These are phyloP conservation scores for Ophiostoma piceae DNA, from an alignment of 2,329 filamentous ascomycete species.

Conservation along the genomic window DNA sequence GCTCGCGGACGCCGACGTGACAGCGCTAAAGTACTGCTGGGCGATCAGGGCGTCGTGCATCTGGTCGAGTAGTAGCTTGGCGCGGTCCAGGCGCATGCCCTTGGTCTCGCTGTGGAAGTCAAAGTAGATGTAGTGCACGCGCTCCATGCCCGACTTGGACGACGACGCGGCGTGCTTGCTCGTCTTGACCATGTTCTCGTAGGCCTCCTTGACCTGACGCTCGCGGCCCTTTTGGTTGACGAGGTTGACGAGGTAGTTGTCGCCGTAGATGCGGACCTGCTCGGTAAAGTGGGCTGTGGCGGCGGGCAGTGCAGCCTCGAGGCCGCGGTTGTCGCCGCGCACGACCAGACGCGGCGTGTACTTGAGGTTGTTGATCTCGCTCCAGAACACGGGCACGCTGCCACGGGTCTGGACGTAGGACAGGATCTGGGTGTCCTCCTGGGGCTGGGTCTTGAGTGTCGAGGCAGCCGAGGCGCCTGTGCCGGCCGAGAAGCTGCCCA, in stretches of 20 bases:
- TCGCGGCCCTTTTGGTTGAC: slow-evolving; percentile 96
- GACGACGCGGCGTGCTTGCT: slow-evolving; percentile 63
- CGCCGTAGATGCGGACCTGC: slow-evolving; percentile 88
- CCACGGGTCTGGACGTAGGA: slow-evolving; percentile 96
- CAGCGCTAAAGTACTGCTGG: slow-evolving; percentile 88
- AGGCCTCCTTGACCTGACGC: slow-evolving; percentile 81
- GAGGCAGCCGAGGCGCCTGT: slow-evolving; percentile 44
- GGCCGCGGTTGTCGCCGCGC: slow-evolving; percentile 74
- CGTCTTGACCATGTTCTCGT: slow-evolving; percentile 82
- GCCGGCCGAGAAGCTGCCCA: slow-evolving; percentile 70
- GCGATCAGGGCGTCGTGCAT: slow-evolving; percentile 68
- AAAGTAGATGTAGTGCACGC: slow-evolving; percentile 94
- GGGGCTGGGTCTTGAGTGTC: slow-evolving; percentile 36
- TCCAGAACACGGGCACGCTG: slow-evolving; percentile 93
- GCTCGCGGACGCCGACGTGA: slow-evolving; percentile 81
- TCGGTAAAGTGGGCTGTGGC: slow-evolving; percentile 86
- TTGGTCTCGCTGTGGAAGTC: slow-evolving; percentile 98
- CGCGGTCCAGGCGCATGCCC: slow-evolving; percentile 87
- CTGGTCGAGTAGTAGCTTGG: slow-evolving; percentile 77
- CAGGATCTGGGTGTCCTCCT: slow-evolving; percentile 76
- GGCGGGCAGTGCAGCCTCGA: slow-evolving; percentile 73
- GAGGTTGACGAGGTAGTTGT: slow-evolving; percentile 94
- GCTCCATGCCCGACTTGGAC: slow-evolving; percentile 64
- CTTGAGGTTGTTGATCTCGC: slow-evolving; percentile 86
- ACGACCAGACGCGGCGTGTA: slow-evolving; percentile 90